phyloP scores from a whole-genome alignment of 2,329 filamentous ascomycete species.

The Colletotrichum lini region DNA sequence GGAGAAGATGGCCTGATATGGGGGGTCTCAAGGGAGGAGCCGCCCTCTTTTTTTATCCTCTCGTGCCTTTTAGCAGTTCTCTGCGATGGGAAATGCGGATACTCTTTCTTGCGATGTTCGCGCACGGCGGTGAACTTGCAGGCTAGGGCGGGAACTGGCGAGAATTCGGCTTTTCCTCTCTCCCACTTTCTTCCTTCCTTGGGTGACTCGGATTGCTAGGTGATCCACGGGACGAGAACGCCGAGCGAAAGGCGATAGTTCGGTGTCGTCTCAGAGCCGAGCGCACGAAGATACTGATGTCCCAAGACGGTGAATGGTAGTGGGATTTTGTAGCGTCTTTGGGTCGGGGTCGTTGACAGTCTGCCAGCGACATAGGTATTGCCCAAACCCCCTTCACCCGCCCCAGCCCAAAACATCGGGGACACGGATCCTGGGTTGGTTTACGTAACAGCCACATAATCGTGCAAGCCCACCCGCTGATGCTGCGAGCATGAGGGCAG shows the following conservation, averaged over 20 bases:
- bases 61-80: conserved; percentile 12
- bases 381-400: conserved; percentile 22
- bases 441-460: not conserved
- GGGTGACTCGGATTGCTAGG: not conserved
- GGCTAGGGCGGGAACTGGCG: conserved; percentile 17
- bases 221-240: conserved; percentile 3
- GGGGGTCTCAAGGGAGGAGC: conserved; percentile 32
- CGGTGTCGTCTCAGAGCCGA: conserved; percentile 21
- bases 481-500: not conserved
- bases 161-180: not conserved
- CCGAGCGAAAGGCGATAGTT: conserved; percentile 34
- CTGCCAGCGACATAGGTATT: conserved; percentile 21
- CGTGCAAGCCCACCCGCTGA: not conserved
- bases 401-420: conserved; percentile 12
- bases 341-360: conserved; percentile 19
- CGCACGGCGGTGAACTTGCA: conserved; percentile 8
- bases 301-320: conserved; percentile 27
- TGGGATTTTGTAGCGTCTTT: conserved; percentile 34
- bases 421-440: not conserved
- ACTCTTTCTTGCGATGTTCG: conserved; percentile 23
- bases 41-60: conserved; percentile 38
- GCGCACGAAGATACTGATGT: conserved; percentile 1
- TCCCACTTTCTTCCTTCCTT: no score
- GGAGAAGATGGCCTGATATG: conserved; percentile 40
- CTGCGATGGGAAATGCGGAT: conserved; percentile 36